These are phyloP conservation scores for Aspergillus oerlinghausenensis DNA, from an alignment of 2,329 filamentous ascomycete species.

Conservation along the genomic window DNA sequence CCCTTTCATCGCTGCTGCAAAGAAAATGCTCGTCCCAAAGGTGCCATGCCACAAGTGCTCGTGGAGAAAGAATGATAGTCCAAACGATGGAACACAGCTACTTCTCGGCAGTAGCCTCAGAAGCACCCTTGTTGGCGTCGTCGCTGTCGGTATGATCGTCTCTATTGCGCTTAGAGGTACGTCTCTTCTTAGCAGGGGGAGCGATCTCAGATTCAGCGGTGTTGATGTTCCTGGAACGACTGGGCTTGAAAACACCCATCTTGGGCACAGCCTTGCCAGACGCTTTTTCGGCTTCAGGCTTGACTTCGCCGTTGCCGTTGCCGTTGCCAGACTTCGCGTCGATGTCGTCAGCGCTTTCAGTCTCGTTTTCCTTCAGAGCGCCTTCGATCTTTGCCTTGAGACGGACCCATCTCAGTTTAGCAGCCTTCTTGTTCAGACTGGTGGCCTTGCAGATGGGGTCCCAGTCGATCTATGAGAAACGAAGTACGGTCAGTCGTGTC, in stretches of 20 bases:
- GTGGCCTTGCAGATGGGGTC: constrained; percentile 15
- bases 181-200: neutral
- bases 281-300: neutral
- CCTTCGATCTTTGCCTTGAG: constrained; percentile 5
- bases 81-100: neutral
- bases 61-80: neutral
- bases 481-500: neutral
- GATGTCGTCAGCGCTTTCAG: constrained; percentile 6
- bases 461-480: constrained; percentile 35
- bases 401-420: constrained; percentile 12
- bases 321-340: constrained; percentile 1
- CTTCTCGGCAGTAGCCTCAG: neutral
- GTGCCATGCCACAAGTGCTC: neutral
- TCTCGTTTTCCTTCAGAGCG: constrained; percentile 1
- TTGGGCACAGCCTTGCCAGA: neutral
- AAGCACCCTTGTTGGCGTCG: neutral
- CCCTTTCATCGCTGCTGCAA: neutral
- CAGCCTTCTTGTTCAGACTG: constrained; percentile 11
- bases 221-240: neutral
- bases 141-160: neutral
- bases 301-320: neutral
- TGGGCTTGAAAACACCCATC: neutral
- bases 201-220: neutral
- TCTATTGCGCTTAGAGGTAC: neutral
- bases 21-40: neutral